These are phyloP conservation scores for Leishmania tropica DNA, from an alignment of 208 protist genomes.

Conservation along the genomic window DNA sequence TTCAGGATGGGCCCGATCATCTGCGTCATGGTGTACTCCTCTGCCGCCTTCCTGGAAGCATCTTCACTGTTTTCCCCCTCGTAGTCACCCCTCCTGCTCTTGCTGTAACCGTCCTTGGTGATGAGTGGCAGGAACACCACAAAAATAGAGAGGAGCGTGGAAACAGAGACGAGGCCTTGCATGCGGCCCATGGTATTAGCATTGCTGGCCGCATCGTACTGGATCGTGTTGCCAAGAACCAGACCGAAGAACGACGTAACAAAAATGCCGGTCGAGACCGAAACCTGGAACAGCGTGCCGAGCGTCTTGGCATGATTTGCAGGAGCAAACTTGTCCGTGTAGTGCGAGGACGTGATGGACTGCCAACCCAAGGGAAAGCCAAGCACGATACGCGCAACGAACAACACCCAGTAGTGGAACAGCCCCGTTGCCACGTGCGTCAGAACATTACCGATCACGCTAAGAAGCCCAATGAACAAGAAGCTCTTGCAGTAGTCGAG, in stretches of 20 bases:
- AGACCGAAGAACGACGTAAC: conserved; percentile 48
- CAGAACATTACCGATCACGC: conserved; percentile 32
- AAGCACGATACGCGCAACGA: conserved; percentile 52
- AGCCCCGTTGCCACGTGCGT: conserved; percentile 40
- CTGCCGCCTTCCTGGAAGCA: neutral
- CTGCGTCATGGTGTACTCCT: conserved; percentile 26
- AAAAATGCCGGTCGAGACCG: conserved; percentile 50
- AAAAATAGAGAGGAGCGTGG: conserved; percentile 33
- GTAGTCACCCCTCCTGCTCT: neutral
- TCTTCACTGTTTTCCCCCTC: conserved; percentile 17
- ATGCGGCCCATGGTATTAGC: conserved; percentile 38
- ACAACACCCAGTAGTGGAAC: conserved; percentile 52
- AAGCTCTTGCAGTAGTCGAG: conserved; percentile 50
- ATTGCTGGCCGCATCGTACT: conserved; percentile 25
- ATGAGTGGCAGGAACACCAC: conserved; percentile 42
- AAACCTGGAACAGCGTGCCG: conserved; percentile 59
- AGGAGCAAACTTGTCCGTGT: conserved; percentile 48
- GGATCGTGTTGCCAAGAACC: conserved; percentile 38
- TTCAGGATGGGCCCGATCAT: conserved; percentile 42
- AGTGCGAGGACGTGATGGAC: conserved; percentile 42
- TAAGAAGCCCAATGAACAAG: conserved; percentile 30
- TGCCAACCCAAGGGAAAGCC: conserved; percentile 50
- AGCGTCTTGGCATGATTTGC: conserved; percentile 33
- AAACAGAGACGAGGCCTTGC: conserved; percentile 42
- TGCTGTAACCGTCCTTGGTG: conserved; percentile 21